Evolutionary conservation across 306 rosid species (phyloP).

Genomic region (Quillaja saponaria): DNA sequence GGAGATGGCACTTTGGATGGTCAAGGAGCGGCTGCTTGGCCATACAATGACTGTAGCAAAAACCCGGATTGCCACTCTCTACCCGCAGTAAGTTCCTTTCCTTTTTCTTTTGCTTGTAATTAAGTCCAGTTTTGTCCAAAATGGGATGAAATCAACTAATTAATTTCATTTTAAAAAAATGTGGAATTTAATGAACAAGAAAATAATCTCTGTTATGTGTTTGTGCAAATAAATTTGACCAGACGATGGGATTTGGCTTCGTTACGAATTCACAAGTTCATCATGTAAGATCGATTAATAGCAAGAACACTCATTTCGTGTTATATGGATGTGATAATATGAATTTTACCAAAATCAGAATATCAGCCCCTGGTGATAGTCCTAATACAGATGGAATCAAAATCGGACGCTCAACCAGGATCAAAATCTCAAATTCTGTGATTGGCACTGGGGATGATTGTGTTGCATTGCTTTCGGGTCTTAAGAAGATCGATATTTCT

Average conservation of each 20-base stretch:
- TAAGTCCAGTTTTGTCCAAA: neutral
- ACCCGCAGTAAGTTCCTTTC: slow-evolving; percentile 37
- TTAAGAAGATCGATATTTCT: slow-evolving; percentile 29
- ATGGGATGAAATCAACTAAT: no score
- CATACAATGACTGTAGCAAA: slow-evolving; percentile 29
- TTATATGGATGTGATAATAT: slow-evolving; percentile 45
- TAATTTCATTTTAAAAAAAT: no score
- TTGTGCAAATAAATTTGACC: slow-evolving; percentile 2
- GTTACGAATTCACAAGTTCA: slow-evolving; percentile 46
- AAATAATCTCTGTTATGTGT: no score
- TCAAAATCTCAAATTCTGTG: slow-evolving; percentile 20
- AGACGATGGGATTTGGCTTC: slow-evolving; percentile 58
- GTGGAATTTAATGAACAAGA: no score
- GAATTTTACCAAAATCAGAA: slow-evolving; percentile 27
- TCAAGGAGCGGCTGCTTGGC: slow-evolving; percentile 59
- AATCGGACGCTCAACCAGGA: slow-evolving; percentile 33
- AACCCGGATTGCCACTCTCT: slow-evolving; percentile 37
- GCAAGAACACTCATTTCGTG: slow-evolving; percentile 49
- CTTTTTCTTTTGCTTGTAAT: neutral
- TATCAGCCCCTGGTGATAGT: slow-evolving; percentile 48
- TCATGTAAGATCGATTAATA: slow-evolving; percentile 44
- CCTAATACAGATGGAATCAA: slow-evolving; percentile 82
- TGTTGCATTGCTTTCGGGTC: slow-evolving; percentile 49
- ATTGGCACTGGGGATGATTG: slow-evolving; percentile 69
- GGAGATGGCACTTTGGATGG: slow-evolving; percentile 67